These are phyloP conservation scores for Trichosanthes cucumerina DNA, from an alignment of 306 rosid species.

Conservation along the genomic window DNA sequence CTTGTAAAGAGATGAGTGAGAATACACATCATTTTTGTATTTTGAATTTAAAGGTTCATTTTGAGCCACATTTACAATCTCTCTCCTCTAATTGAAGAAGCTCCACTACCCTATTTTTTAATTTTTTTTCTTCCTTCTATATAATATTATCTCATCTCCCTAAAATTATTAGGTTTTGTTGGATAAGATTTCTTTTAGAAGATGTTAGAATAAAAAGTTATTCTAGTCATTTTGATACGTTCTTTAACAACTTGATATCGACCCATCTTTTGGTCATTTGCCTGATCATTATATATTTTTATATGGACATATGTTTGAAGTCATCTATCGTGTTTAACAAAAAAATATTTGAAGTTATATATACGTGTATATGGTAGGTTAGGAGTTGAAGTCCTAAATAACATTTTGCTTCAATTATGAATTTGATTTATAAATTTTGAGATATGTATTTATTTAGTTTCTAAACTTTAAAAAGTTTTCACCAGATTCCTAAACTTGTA, in stretches of 20 bases:
- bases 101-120: not conserved
- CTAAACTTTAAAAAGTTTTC: too few relatives aligned
- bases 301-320: not conserved
- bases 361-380: too few relatives aligned
- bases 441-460: too few relatives aligned
- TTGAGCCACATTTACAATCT: not conserved
- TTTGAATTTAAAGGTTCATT: not conserved
- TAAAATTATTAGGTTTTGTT: not conserved
- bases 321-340: too few relatives aligned
- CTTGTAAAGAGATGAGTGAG: not conserved
- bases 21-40: not conserved
- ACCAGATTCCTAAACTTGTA: too few relatives aligned
- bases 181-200: not conserved
- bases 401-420: too few relatives aligned
- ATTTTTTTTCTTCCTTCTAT: not conserved
- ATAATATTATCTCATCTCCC: not conserved
- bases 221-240: not conserved
- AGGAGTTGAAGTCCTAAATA: too few relatives aligned
- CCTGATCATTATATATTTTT: too few relatives aligned
- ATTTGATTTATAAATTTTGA: too few relatives aligned
- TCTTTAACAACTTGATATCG: not conserved
- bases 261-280: not conserved
- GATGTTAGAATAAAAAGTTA: not conserved
- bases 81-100: not conserved
- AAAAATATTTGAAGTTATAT: too few relatives aligned